phyloP scores from a whole-genome alignment of 2,329 filamentous ascomycete species.

The Sordariomycetes sp. region DNA sequence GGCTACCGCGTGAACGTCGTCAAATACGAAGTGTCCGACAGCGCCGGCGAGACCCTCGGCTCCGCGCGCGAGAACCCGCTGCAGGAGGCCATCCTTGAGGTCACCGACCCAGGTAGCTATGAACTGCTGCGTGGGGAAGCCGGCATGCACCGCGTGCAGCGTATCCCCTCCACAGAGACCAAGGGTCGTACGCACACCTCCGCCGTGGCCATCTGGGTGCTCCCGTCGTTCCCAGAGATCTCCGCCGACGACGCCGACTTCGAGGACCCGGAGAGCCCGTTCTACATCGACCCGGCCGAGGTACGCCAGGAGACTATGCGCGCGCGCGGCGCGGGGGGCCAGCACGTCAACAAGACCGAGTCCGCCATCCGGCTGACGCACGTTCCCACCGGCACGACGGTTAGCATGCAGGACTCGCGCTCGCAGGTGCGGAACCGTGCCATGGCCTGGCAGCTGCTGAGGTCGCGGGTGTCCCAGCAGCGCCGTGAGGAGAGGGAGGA shows the following conservation, averaged over 20 bases:
- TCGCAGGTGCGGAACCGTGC: constrained; percentile 86
- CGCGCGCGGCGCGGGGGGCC: constrained; percentile 81
- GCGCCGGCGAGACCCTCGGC: constrained; percentile 39
- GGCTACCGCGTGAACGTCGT: constrained; percentile 58
- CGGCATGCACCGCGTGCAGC: constrained; percentile 90
- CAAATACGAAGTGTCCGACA: constrained; percentile 69
- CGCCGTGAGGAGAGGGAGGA: constrained; percentile 76
- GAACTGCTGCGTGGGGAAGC: constrained; percentile 75
- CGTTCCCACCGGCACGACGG: constrained; percentile 72
- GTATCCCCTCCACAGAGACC: constrained; percentile 81
- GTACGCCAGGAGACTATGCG: constrained; percentile 84
- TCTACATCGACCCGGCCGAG: constrained; percentile 78
- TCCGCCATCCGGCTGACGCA: constrained; percentile 91
- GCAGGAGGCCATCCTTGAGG: constrained; percentile 78
- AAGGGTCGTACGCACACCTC: constrained; percentile 91
- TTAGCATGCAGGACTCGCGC: constrained; percentile 85
- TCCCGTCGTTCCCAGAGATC: constrained; percentile 66
- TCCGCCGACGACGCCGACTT: constrained; percentile 46
- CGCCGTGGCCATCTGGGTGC: constrained; percentile 82
- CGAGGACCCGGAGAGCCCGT: constrained; percentile 81
- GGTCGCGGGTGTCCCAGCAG: constrained; percentile 70
- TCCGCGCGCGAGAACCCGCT: constrained; percentile 57
- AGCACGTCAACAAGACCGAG: constrained; percentile 98
- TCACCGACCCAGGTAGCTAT: constrained; percentile 69
- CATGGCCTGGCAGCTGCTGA: constrained; percentile 75